These are phyloP conservation scores for Diaporthe sp. DNA, from an alignment of 2,329 filamentous ascomycete species.

Conservation along the genomic window DNA sequence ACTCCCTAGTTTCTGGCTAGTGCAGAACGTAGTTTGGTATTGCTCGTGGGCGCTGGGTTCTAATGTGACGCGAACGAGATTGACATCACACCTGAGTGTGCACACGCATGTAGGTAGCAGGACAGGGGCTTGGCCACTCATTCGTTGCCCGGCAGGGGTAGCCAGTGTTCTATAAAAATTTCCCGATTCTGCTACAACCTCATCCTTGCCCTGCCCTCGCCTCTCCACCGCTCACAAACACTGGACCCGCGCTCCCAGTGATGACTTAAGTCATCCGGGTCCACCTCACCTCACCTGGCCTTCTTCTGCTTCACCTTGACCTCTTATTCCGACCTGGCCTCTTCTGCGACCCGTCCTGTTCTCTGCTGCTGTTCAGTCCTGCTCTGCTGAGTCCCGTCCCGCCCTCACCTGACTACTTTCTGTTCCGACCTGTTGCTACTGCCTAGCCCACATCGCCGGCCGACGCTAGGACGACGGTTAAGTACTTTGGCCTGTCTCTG, in stretches of 20 bases:
- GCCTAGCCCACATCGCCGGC: conserved; percentile 18
- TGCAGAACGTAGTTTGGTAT: background rate
- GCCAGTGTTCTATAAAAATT: conserved; percentile 10
- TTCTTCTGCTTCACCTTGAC: conserved; percentile 32
- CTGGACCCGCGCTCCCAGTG: conserved; percentile 29
- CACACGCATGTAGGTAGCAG: conserved; percentile 11
- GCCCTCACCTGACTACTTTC: background rate
- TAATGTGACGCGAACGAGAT: conserved; percentile 16
- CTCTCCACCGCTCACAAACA: conserved; percentile 32
- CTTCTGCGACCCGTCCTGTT: background rate
- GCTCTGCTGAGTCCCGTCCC: no score
- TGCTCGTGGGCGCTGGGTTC: conserved; percentile 27
- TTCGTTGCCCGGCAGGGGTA: conserved; percentile 18
- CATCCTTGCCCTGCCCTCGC: conserved; percentile 33
- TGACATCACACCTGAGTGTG: conserved; percentile 19
- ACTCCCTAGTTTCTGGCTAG: background rate
- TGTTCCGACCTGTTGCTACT: background rate
- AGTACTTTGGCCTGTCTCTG: background rate
- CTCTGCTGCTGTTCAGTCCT: background rate
- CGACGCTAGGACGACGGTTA: conserved; percentile 21
- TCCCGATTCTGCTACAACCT: conserved; percentile 30
- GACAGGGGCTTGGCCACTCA: conserved; percentile 28
- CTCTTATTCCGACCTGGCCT: conserved; percentile 1
- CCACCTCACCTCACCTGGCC: conserved; percentile 33
- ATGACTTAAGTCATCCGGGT: conserved; percentile 37